Conservation (phyloP, 371 early-diverging fungal genomes). For the Syncephalastrum monosporum region DNA sequence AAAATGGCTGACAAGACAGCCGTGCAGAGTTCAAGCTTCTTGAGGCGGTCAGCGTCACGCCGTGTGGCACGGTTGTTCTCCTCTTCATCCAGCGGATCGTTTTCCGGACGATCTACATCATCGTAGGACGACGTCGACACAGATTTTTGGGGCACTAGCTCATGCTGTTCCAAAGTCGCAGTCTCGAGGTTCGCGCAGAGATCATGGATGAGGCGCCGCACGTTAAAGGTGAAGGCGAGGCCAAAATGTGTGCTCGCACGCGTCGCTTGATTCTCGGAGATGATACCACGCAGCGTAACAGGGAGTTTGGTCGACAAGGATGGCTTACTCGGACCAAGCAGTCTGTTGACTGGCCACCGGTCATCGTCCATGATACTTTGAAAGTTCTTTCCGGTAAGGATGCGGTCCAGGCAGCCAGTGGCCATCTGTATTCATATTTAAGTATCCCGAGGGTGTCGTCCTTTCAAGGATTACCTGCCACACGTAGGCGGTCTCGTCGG, state of each 20-base stretch:
- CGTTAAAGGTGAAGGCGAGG: slow-evolving; percentile 40
- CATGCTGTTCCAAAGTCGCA: too few relatives aligned
- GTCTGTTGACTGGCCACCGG: slow-evolving; percentile 52
- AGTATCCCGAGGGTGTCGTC: too few relatives aligned
- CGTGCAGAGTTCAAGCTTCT: slow-evolving; percentile 30
- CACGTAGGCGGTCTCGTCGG: slow-evolving; percentile 63
- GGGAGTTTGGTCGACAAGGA: slow-evolving; percentile 22
- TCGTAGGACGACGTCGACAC: slow-evolving; percentile 34
- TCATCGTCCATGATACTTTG: slow-evolving; percentile 60
- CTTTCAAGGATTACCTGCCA: slow-evolving; percentile 67
- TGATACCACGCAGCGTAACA: slow-evolving; percentile 24
- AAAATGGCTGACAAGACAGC: slow-evolving; percentile 47
- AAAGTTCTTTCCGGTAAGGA: slow-evolving; percentile 55
- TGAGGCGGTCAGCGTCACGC: slow-evolving; percentile 8
- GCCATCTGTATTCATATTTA: slow-evolving; percentile 51
- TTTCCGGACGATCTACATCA: slow-evolving; percentile 26
- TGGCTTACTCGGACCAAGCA: slow-evolving; percentile 19
- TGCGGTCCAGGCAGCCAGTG: slow-evolving; percentile 73
- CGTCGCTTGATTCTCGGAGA: slow-evolving; percentile 27
- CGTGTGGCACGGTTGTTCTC: slow-evolving; percentile 17
- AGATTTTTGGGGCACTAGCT: slow-evolving; percentile 23
- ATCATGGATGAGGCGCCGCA: slow-evolving; percentile 43
- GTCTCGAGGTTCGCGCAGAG: slow-evolving; percentile 22
- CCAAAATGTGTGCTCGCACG: slow-evolving; percentile 22
- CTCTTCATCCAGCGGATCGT: slow-evolving; percentile 35